These are phyloP conservation scores for Mortierella sp. DNA, from an alignment of 371 early-diverging fungal species.

Conservation along the genomic window DNA sequence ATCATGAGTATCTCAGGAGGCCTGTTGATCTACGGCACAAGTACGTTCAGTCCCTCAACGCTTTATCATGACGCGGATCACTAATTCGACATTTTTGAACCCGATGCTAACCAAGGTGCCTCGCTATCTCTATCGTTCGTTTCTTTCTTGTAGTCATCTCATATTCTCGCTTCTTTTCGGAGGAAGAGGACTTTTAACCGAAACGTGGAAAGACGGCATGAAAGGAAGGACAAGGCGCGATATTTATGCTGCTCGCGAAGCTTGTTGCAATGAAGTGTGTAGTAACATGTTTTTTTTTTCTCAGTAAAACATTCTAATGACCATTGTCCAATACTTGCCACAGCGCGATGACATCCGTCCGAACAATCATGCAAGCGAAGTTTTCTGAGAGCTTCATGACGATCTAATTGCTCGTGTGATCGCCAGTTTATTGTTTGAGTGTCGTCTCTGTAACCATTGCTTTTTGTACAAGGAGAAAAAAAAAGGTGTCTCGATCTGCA, in stretches of 20 bases:
- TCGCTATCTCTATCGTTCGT: background rate
- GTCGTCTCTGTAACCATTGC: background rate
- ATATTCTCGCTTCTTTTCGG: constrained; percentile 64
- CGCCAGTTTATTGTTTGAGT: background rate
- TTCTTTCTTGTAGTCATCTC: constrained; percentile 58
- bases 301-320: constrained; percentile 10
- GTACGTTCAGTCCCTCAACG: constrained; percentile 50
- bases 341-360: background rate
- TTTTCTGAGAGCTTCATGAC: background rate
- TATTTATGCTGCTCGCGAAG: background rate
- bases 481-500: background rate
- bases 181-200: constrained; percentile 60
- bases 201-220: background rate
- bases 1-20: constrained; percentile 90
- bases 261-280: background rate
- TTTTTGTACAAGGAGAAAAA: background rate
- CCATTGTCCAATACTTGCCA: background rate
- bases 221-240: background rate
- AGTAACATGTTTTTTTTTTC: background rate
- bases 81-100: background rate
- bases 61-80: background rate
- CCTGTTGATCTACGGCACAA: constrained; percentile 89
- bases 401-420: background rate
- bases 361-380: background rate
- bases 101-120: background rate